A percentile compares a stretch with the other conserved stretches of the same genome.
These are phyloP conservation scores for Dryadomyces sulphureus DNA, from an alignment of 2,329 filamentous ascomycete genomes.

Conservation along the genomic window DNA sequence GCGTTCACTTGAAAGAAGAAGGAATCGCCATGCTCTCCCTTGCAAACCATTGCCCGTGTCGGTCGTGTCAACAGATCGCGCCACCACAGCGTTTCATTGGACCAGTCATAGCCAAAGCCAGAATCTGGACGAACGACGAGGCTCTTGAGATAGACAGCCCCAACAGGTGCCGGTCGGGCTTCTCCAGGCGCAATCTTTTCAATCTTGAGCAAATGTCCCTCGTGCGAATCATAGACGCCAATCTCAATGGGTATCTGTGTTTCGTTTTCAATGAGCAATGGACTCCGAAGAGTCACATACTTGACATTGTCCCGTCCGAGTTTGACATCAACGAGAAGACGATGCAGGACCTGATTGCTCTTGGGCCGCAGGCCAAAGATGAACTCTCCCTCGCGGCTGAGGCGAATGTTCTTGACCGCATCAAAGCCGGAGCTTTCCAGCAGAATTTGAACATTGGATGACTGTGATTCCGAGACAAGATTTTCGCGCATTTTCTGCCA, in stretches of 20 bases:
- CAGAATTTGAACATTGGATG: slow-evolving; percentile 60
- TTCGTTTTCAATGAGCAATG: slow-evolving; percentile 83
- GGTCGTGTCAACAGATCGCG: slow-evolving; percentile 74
- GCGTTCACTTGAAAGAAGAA: slow-evolving; percentile 97
- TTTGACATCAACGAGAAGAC: slow-evolving; percentile 80
- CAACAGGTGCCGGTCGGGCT: slow-evolving; percentile 77
- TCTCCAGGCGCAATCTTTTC: slow-evolving; percentile 95
- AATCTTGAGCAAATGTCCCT: slow-evolving; percentile 87
- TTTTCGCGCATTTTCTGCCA: slow-evolving; percentile 94
- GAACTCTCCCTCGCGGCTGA: slow-evolving; percentile 89
- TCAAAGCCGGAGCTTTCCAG: slow-evolving; percentile 94
- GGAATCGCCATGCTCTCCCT: slow-evolving; percentile 70
- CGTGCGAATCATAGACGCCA: slow-evolving; percentile 74
- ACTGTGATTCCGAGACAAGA: slow-evolving; percentile 67
- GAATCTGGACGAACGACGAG: slow-evolving; percentile 82
- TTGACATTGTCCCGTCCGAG: slow-evolving; percentile 94
- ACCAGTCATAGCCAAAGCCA: slow-evolving; percentile 95
- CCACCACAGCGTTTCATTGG: slow-evolving; percentile 80
- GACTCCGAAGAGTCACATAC: slow-evolving; percentile 89
- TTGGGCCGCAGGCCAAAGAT: slow-evolving; percentile 81
- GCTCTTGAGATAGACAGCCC: slow-evolving; percentile 79
- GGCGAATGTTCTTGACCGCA: slow-evolving; percentile 68
- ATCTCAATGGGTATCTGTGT: slow-evolving; percentile 93
- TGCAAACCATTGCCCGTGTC: slow-evolving; percentile 76
- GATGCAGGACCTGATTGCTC: slow-evolving; percentile 71